phyloP scores from a whole-genome alignment of 176 grass and related monocot species.

The Avena sativa region DNA sequence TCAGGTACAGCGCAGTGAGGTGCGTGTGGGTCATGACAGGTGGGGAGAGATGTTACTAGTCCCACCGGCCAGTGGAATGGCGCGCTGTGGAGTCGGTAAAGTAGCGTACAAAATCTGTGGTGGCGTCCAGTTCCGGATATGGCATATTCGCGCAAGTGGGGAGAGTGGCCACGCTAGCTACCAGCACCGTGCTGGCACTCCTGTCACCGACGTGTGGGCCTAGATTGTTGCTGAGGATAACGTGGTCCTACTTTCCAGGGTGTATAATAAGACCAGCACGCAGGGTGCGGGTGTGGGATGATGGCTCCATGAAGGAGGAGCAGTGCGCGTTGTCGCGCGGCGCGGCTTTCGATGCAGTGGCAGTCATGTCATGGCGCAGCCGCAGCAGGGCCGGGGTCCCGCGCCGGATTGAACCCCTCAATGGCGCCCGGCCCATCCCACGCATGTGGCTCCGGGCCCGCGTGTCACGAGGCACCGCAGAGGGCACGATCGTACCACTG shows the following conservation, averaged over 20 bases:
- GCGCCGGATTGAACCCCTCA: slow-evolving; percentile 64
- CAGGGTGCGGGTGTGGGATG: background rate
- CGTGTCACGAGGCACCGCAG: slow-evolving; percentile 41
- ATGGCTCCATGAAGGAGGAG: background rate
- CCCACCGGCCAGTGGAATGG: accelerated
- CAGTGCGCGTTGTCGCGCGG: slow-evolving; percentile 38
- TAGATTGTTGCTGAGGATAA: accelerated
- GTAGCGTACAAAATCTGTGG: background rate
- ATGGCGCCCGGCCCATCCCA: slow-evolving; percentile 47
- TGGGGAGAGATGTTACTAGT: accelerated
- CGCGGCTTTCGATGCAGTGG: slow-evolving; percentile 32
- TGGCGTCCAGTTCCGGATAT: slow-evolving; percentile 39
- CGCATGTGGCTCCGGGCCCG: slow-evolving; percentile 50
- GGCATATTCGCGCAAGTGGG: slow-evolving; percentile 29
- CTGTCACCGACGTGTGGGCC: background rate
- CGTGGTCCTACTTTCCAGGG: background rate
- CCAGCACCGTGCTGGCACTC: background rate
- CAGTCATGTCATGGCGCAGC: slow-evolving; percentile 19
- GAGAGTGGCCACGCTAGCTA: background rate
- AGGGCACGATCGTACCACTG: background rate
- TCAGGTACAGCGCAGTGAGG: too few species aligned
- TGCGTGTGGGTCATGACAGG: background rate
- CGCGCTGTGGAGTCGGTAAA: accelerated
- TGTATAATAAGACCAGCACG: background rate
- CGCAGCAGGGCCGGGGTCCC: slow-evolving; percentile 20